phyloP scores from a whole-genome alignment of 257 asterid genomes.

The Agastache rugosa region DNA sequence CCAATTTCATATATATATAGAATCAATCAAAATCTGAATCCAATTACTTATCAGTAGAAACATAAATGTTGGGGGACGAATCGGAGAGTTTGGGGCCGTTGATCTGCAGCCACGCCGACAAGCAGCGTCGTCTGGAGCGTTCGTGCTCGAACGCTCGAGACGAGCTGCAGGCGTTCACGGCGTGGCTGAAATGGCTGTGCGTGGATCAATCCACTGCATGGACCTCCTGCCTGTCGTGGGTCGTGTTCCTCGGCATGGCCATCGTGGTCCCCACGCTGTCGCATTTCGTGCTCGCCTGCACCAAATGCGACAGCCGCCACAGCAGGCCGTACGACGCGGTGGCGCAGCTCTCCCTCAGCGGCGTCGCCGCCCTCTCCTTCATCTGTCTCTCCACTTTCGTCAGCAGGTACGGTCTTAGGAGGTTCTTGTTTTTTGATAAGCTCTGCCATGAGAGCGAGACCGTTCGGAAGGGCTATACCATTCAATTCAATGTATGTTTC shows the following conservation, averaged over 20 bases:
- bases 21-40: too few species aligned
- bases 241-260: constrained; percentile 56
- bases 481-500: constrained; percentile 63
- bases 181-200: constrained; percentile 89
- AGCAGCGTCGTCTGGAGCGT: constrained; percentile 40
- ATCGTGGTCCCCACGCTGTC: constrained; percentile 78
- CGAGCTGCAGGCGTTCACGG: constrained; percentile 64
- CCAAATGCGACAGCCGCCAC: constrained; percentile 63
- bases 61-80: constrained; percentile 2
- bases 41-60: too few species aligned
- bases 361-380: constrained; percentile 78
- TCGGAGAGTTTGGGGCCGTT: not conserved
- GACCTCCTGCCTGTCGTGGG: constrained; percentile 73
- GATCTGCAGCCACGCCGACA: constrained; percentile 3
- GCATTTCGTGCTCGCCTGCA: constrained; percentile 73
- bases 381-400: constrained; percentile 67
- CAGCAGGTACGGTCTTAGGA: constrained; percentile 66
- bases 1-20: too few species aligned
- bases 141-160: constrained; percentile 67
- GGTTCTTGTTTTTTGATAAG: constrained; percentile 84
- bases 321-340: constrained; percentile 76
- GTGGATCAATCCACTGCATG: constrained; percentile 77
- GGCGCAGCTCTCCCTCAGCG: constrained; percentile 87
- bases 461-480: constrained; percentile 70
- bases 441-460: constrained; percentile 91